Percentiles rank a stretch among this genome's conserved stretches.
Conservation (phyloP, 1,139 yeast species). For the Pichia sp. region DNA sequence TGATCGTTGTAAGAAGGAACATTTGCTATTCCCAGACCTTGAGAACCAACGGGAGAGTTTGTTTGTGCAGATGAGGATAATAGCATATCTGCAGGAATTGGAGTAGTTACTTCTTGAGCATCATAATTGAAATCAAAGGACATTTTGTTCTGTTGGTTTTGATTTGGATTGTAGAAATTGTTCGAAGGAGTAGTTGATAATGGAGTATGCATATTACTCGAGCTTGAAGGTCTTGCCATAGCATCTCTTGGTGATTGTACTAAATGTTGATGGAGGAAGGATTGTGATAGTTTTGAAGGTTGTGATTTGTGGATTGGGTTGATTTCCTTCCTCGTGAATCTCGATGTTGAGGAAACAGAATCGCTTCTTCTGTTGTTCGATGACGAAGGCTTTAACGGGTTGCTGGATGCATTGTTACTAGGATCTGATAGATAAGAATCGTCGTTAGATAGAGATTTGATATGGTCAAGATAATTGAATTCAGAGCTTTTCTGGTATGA, state of each 20-base stretch:
- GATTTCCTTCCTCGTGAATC: slow-evolving; percentile 25
- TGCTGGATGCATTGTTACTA: slow-evolving; percentile 1
- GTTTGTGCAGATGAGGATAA: slow-evolving; percentile 18
- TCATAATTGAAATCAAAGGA: slow-evolving; percentile 6
- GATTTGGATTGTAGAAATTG: background rate
- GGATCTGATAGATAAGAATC: slow-evolving; percentile 16
- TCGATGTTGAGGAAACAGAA: background rate
- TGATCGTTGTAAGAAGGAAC: slow-evolving; percentile 21
- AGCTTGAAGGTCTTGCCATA: background rate
- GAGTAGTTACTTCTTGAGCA: slow-evolving; percentile 9
- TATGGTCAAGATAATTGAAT: slow-evolving; percentile 69
- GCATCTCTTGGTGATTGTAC: slow-evolving; percentile 5
- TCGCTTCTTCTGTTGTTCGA: background rate
- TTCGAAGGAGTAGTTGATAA: slow-evolving; percentile 2
- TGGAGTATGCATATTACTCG: background rate
- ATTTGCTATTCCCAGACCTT: slow-evolving; percentile 15
- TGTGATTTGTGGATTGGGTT: slow-evolving; percentile 23
- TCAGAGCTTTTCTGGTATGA: slow-evolving; percentile 38
- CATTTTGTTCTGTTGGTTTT: background rate
- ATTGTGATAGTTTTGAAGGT: slow-evolving; percentile 29
- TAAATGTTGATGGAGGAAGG: slow-evolving; percentile 18
- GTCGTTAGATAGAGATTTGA: slow-evolving; percentile 34
- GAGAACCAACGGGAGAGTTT: slow-evolving; percentile 15
- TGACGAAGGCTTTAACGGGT: background rate
- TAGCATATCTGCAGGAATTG: slow-evolving; percentile 17